A percentile compares a stretch with the other conserved stretches of the same genome.
These are phyloP conservation scores for Globisporangium alternatum DNA, from an alignment of 352 stramenopile genomes.

Conservation along the genomic window DNA sequence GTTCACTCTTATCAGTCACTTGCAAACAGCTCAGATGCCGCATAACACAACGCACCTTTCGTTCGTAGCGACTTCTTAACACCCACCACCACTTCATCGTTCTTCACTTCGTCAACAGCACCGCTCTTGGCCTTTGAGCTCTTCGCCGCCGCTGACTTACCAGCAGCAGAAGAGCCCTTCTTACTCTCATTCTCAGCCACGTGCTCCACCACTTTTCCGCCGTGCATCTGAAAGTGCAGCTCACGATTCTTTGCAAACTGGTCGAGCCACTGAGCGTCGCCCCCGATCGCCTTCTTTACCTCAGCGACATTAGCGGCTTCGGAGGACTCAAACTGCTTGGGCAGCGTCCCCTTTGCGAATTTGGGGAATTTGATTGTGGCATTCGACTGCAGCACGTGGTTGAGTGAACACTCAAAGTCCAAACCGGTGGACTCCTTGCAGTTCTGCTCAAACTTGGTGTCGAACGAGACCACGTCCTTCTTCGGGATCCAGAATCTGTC, in stretches of 20 bases:
- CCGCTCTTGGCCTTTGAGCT: not conserved
- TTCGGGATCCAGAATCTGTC: slow-evolving; percentile 49
- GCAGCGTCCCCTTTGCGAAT: slow-evolving; percentile 44
- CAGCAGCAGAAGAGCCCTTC: not conserved
- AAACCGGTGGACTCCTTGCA: slow-evolving; percentile 27
- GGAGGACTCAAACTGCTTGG: slow-evolving; percentile 24
- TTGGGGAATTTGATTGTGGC: slow-evolving; percentile 38
- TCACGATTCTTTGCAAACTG: slow-evolving; percentile 35
- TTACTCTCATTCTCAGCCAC: not conserved
- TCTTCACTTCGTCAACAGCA: not conserved
- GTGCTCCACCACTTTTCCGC: slow-evolving; percentile 18
- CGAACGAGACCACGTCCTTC: slow-evolving; percentile 34
- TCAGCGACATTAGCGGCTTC: slow-evolving; percentile 27
- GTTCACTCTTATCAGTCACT: not conserved
- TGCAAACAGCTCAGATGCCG: not conserved
- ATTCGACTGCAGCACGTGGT: slow-evolving; percentile 34
- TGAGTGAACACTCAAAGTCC: slow-evolving; percentile 44
- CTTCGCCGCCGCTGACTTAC: not conserved
- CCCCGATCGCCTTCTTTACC: slow-evolving; percentile 19
- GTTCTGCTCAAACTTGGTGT: slow-evolving; percentile 34
- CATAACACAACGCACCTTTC: slow-evolving; percentile 3
- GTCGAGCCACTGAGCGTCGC: slow-evolving; percentile 33
- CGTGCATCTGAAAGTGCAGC: slow-evolving; percentile 31
- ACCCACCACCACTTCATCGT: not conserved
- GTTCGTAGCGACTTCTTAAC: slow-evolving; percentile 1